phyloP scores from a whole-genome alignment of 495 filamentous ascomycete genomes.

The Xylaria bambusicola region DNA sequence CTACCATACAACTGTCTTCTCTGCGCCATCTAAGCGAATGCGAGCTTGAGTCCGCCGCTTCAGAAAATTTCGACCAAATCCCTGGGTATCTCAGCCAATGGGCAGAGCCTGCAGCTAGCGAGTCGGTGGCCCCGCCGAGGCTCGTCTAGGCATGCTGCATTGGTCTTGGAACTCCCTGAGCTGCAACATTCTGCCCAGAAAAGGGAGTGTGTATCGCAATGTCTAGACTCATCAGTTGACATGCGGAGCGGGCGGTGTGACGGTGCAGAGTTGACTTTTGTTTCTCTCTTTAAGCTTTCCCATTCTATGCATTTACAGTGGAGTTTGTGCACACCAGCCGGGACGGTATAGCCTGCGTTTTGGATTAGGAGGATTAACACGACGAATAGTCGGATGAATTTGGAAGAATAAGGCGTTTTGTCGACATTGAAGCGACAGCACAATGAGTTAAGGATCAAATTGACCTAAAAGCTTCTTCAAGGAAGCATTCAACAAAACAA shows the following conservation, averaged over 20 bases:
- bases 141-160: constrained; percentile 1
- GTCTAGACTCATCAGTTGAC: not conserved
- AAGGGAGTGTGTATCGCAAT: too few species aligned
- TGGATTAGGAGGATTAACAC: constrained; percentile 4
- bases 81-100: constrained; percentile 28
- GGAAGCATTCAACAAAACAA: not conserved
- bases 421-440: not conserved
- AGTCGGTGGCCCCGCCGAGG: constrained; percentile 10
- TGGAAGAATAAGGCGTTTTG: constrained; percentile 8
- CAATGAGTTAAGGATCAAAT: not conserved
- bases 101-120: constrained; percentile 10
- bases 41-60: too few species aligned
- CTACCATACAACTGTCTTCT: not conserved
- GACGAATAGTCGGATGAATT: not conserved
- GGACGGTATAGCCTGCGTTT: not conserved
- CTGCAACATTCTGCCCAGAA: not conserved
- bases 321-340: constrained; percentile 2
- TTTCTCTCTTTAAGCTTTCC: not conserved
- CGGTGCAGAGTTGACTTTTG: not conserved
- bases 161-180: constrained; percentile 2
- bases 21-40: not conserved
- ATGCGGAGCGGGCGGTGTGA: not conserved
- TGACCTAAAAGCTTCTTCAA: not conserved
- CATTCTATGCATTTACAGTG: constrained; percentile 17
- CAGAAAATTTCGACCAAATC: constrained; percentile 18